Evolutionary conservation across 2,329 filamentous ascomycete species (phyloP).

Genomic region (Aureobasidium leucospermi): DNA sequence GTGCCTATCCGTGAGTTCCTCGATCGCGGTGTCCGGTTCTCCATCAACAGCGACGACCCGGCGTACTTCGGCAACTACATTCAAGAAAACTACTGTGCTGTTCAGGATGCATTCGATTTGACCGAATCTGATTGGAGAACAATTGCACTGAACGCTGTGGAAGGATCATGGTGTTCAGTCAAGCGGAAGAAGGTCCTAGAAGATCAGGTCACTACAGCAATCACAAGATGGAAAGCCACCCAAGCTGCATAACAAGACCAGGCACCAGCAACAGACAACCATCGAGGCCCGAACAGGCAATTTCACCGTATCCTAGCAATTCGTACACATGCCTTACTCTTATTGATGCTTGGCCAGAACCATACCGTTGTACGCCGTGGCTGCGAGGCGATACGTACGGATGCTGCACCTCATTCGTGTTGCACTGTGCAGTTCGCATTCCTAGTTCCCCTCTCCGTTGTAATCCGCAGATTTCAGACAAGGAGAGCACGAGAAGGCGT

Average conservation of each 20-base stretch:
- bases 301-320: neutral
- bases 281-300: neutral
- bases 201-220: neutral
- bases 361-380: neutral
- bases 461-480: neutral
- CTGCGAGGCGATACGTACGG: neutral
- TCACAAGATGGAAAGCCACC: neutral
- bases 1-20: constrained; percentile 1
- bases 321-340: neutral
- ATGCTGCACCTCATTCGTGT: neutral
- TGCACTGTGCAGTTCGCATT: neutral
- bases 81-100: constrained; percentile 9
- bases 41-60: constrained; percentile 12
- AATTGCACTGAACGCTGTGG: neutral
- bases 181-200: neutral
- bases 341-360: neutral
- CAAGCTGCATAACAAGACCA: neutral
- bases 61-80: constrained; percentile 9
- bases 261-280: neutral
- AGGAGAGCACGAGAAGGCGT: no score
- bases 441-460: neutral
- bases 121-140: neutral
- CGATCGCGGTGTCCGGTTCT: neutral
- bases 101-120: neutral
- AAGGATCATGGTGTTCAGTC: constrained; percentile 8